A percentile compares a stretch with the other conserved stretches of the same genome.
Evolutionary conservation across 352 stramenopile genomes (phyloP).

Genomic region (Paralagenidium karlingii): DNA sequence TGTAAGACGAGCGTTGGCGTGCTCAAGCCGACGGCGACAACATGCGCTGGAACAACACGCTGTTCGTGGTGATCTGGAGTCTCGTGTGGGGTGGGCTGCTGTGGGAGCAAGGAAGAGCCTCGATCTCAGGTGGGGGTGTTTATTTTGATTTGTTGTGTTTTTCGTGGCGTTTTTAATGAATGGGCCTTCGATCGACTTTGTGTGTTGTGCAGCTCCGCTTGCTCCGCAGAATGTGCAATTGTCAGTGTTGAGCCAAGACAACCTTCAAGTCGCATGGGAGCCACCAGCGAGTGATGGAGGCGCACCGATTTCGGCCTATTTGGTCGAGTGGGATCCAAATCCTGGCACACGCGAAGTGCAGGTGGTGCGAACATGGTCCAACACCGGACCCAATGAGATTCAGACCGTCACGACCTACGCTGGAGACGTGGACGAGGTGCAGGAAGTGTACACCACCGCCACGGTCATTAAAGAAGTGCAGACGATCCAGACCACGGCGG

Average conservation of each 20-base stretch:
- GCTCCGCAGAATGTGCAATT: constrained; percentile 51
- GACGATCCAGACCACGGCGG: constrained; percentile 79
- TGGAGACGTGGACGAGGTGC: constrained; percentile 79
- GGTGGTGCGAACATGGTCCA: constrained; percentile 54
- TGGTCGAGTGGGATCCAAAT: constrained; percentile 89
- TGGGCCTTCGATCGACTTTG: too few species aligned
- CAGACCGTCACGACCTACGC: constrained; percentile 86
- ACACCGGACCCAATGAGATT: constrained; percentile 89
- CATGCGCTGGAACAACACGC: too few species aligned
- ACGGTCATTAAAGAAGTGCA: constrained; percentile 47
- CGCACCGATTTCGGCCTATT: constrained; percentile 53
- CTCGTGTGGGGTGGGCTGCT: too few species aligned
- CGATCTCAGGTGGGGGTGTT: too few species aligned
- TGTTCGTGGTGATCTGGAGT: too few species aligned
- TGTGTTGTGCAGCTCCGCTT: constrained; percentile 13
- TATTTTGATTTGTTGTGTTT: too few species aligned
- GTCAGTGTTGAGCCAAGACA: constrained; percentile 55
- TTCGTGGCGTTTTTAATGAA: too few species aligned
- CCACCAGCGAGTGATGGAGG: constrained; percentile 63
- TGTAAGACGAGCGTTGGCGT: too few species aligned
- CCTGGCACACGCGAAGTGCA: constrained; percentile 84
- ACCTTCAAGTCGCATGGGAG: constrained; percentile 53
- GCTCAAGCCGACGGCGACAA: too few species aligned
- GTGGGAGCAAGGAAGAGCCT: too few species aligned
- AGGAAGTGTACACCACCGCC: constrained; percentile 73